Conservation (phyloP, 2,329 filamentous ascomycete genomes). For the Geosmithia flava region DNA sequence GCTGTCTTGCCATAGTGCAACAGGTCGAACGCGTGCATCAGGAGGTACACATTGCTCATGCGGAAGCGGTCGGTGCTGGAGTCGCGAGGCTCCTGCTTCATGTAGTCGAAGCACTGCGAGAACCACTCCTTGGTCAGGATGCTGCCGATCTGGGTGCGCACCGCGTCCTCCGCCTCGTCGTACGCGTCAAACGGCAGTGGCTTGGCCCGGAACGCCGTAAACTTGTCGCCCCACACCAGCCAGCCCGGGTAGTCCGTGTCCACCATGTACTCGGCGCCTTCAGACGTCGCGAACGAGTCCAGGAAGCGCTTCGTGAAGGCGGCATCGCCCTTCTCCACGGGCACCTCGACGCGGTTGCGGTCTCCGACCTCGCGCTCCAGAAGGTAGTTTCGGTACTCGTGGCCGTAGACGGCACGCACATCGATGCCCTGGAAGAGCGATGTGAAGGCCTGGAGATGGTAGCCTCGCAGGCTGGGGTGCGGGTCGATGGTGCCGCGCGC, state of each 20-base stretch:
- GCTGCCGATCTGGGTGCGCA: slow-evolving; percentile 68
- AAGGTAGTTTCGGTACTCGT: slow-evolving; percentile 80
- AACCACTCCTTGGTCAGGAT: slow-evolving; percentile 80
- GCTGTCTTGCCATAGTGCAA: slow-evolving; percentile 69
- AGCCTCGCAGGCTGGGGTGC: slow-evolving; percentile 71
- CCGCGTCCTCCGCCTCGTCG: slow-evolving; percentile 64
- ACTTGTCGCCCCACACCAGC: slow-evolving; percentile 87
- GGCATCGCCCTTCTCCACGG: slow-evolving; percentile 61
- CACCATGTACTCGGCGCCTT: slow-evolving; percentile 67
- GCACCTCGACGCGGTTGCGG: slow-evolving; percentile 62
- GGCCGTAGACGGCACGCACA: slow-evolving; percentile 71
- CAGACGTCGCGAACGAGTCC: slow-evolving; percentile 59
- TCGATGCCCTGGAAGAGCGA: slow-evolving; percentile 75
- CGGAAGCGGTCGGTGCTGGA: slow-evolving; percentile 72
- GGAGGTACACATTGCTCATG: slow-evolving; percentile 73
- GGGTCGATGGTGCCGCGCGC: slow-evolving; percentile 76
- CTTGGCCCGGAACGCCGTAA: slow-evolving; percentile 66
- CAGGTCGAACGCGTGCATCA: slow-evolving; percentile 84
- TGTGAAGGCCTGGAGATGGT: slow-evolving; percentile 70
- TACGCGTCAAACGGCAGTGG: slow-evolving; percentile 57
- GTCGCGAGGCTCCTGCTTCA: slow-evolving; percentile 94
- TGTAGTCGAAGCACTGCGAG: slow-evolving; percentile 73
- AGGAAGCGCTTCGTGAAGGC: slow-evolving; percentile 72
- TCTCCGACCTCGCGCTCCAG: slow-evolving; percentile 62
- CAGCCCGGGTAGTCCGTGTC: slow-evolving; percentile 90